Conservation (phyloP, 495 filamentous ascomycete species). For the Lentithecium fluviatile region DNA sequence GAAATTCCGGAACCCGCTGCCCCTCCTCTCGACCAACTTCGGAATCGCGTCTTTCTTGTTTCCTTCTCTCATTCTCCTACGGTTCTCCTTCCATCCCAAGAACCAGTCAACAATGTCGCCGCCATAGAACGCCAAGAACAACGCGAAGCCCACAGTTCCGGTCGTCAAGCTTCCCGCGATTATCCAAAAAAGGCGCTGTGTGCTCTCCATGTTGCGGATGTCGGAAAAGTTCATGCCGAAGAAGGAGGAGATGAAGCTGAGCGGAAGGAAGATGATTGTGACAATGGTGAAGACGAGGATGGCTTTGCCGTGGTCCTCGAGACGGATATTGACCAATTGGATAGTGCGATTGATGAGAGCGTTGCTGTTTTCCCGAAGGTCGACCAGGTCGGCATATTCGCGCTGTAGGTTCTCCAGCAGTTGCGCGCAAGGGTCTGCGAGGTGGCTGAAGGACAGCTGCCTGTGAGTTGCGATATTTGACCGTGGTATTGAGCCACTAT, state of each 20-base stretch:
- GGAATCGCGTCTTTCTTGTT: background rate
- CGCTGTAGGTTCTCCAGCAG: constrained; percentile 43
- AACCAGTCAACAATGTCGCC: constrained; percentile 37
- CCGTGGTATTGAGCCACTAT: constrained; percentile 15
- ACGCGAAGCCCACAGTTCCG: constrained; percentile 38
- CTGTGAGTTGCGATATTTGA: constrained; percentile 28
- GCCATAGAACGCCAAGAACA: constrained; percentile 45
- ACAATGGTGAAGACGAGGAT: constrained; percentile 48
- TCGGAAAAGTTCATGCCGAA: constrained; percentile 49
- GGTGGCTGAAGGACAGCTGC: constrained; percentile 37
- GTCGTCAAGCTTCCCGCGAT: constrained; percentile 39
- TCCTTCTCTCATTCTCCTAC: background rate
- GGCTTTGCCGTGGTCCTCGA: constrained; percentile 47
- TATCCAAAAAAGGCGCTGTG: constrained; percentile 45
- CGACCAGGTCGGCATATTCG: constrained; percentile 42
- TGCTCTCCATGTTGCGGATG: constrained; percentile 43
- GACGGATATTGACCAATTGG: constrained; percentile 46
- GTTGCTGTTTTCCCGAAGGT: constrained; percentile 45
- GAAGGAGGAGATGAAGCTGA: constrained; percentile 45
- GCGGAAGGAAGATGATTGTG: constrained; percentile 45
- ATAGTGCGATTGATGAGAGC: constrained; percentile 45
- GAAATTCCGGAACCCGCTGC: constrained; percentile 21
- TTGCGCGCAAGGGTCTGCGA: constrained; percentile 39
- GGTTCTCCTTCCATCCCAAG: constrained; percentile 37
- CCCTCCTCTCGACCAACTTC: background rate